Evolutionary conservation across 495 filamentous ascomycete species (phyloP).

Genomic region (Paragyromitra xinjiangensis): DNA sequence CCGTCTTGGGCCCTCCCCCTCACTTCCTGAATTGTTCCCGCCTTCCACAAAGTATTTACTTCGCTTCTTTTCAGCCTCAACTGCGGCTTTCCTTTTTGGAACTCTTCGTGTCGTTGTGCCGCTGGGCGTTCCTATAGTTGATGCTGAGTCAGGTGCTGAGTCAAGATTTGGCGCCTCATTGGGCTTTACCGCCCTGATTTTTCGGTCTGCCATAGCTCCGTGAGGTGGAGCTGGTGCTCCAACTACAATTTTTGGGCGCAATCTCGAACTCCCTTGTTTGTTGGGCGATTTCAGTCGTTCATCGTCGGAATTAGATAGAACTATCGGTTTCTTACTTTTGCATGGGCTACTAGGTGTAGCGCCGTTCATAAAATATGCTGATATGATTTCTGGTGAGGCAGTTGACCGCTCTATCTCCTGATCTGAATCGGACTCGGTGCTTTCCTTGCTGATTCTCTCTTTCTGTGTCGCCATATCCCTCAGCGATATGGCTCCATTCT

Average conservation of each 20-base stretch:
- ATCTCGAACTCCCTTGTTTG: not conserved
- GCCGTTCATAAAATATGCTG: slow-evolving; percentile 13
- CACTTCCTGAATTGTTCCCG: not conserved
- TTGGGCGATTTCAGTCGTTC: not conserved
- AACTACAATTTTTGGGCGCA: slow-evolving; percentile 13
- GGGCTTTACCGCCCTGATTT: not conserved
- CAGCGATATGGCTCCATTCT: slow-evolving; percentile 12
- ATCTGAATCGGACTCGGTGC: not conserved
- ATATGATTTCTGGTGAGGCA: slow-evolving; percentile 10
- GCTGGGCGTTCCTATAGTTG: not conserved
- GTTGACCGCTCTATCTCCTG: slow-evolving; percentile 4
- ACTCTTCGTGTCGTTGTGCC: slow-evolving; percentile 22
- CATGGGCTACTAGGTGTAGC: not conserved
- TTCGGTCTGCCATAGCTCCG: not conserved
- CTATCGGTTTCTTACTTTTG: not conserved
- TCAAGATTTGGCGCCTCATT: not conserved
- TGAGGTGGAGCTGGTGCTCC: slow-evolving; percentile 7
- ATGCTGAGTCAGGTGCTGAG: not conserved
- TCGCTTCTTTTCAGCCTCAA: slow-evolving; percentile 47
- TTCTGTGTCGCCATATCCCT: slow-evolving; percentile 23
- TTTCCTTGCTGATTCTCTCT: not conserved
- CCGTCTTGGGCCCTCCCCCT: not conserved
- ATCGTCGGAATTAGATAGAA: not conserved
- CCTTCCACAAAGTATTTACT: slow-evolving; percentile 31
- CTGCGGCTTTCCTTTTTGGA: slow-evolving; percentile 54